phyloP scores from a whole-genome alignment of 2,329 filamentous ascomycete genomes.

The Exophiala mesophila region DNA sequence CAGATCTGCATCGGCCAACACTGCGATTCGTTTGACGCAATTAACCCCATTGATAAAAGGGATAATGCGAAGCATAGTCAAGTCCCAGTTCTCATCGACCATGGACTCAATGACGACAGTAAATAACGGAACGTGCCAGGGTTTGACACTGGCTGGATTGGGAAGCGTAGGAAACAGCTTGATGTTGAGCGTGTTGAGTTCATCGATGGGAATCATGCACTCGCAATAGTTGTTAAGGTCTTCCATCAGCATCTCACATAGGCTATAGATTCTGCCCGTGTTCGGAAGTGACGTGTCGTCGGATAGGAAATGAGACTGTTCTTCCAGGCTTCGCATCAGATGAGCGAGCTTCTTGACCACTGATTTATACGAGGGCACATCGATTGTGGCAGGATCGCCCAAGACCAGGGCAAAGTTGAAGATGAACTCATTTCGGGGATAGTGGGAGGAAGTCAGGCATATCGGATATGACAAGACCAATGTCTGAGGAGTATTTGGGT shows the following conservation, averaged over 20 bases:
- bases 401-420: conserved; percentile 95
- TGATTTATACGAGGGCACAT: conserved; percentile 74
- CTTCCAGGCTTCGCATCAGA: conserved; percentile 84
- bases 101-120: conserved; percentile 53
- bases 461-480: conserved; percentile 85
- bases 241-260: conserved; percentile 82
- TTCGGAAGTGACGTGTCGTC: conserved; percentile 41
- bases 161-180: conserved; percentile 85
- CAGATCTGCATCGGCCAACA: conserved; percentile 78
- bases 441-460: conserved; percentile 74
- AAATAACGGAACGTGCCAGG: conserved; percentile 85
- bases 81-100: conserved; percentile 52
- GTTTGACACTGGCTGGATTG: conserved; percentile 69
- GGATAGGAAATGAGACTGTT: conserved; percentile 75
- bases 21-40: conserved; percentile 80
- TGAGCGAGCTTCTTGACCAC: conserved; percentile 81
- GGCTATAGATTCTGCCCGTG: conserved; percentile 55
- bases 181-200: conserved; percentile 91
- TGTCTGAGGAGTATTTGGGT: conserved; percentile 50
- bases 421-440: conserved; percentile 92
- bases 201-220: conserved; percentile 98
- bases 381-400: conserved; percentile 46
- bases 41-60: conserved; percentile 86
- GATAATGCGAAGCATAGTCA: conserved; percentile 60
- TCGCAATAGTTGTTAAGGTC: conserved; percentile 96